Conservation (phyloP, 768 basidiomycete species). For the Hortiboletus campestris region DNA sequence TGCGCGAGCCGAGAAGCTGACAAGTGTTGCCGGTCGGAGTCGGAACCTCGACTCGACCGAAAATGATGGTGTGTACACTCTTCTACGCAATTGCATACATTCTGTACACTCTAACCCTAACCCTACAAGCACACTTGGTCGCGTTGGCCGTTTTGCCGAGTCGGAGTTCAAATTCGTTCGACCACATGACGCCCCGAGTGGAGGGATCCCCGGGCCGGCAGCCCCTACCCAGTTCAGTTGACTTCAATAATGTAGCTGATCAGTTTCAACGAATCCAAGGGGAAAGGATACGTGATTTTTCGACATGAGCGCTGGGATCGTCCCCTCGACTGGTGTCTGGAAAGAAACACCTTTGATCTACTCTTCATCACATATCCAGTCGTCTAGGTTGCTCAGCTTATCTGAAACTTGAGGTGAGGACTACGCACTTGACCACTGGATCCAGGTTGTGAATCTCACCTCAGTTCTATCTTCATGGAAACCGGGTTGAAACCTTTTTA, state of each 20-base stretch:
- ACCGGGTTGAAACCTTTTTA: constrained; percentile 1
- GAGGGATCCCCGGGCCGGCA: neutral
- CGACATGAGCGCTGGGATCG: constrained; percentile 3
- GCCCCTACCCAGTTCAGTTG: neutral
- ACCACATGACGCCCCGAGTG: neutral
- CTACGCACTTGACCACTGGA: neutral
- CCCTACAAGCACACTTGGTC: too few relatives aligned
- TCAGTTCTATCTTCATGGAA: neutral
- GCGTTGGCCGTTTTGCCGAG: too few relatives aligned
- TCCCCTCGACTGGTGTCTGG: constrained; percentile 40
- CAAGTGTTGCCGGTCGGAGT: too few relatives aligned
- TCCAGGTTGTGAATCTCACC: neutral
- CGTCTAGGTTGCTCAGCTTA: constrained; percentile 52
- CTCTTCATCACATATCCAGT: constrained; percentile 57
- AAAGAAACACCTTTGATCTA: constrained; percentile 63
- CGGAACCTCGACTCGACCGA: too few relatives aligned
- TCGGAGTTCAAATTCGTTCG: too few relatives aligned
- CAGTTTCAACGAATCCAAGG: neutral
- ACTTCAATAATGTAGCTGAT: neutral
- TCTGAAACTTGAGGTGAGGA: constrained; percentile 68
- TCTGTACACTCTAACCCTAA: too few relatives aligned
- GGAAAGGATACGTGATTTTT: too few relatives aligned
- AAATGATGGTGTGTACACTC: too few relatives aligned
- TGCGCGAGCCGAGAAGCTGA: too few relatives aligned
- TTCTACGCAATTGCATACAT: too few relatives aligned